A percentile compares a stretch with the other conserved stretches of the same genome.
phyloP scores from a whole-genome alignment of 192 early-diverging fungal species.

The Allomyces javanicus region DNA sequence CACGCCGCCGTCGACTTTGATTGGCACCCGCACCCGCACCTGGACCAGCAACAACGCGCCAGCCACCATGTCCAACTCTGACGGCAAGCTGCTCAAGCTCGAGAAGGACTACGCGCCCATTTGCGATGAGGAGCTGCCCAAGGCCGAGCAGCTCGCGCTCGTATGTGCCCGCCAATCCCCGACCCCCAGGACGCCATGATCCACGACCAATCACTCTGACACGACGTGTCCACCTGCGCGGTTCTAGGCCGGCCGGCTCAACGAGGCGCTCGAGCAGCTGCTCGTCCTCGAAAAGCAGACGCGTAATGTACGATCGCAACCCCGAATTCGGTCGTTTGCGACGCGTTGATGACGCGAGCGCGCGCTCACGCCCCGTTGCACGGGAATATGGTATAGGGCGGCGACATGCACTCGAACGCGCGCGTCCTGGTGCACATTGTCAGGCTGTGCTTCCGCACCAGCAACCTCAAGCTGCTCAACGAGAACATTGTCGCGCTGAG shows the following conservation, averaged over 20 bases:
- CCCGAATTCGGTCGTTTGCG: not conserved
- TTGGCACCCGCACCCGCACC: too few species aligned
- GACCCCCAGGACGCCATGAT: not conserved
- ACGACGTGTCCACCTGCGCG: not conserved
- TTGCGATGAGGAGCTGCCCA: constrained; percentile 57
- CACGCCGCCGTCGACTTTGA: too few species aligned
- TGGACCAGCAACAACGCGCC: too few species aligned
- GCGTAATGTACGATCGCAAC: constrained; percentile 40
- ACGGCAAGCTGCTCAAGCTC: constrained; percentile 42
- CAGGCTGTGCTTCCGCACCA: constrained; percentile 42
- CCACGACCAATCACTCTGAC: not conserved
- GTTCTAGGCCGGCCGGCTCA: constrained; percentile 41
- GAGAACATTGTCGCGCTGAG: constrained; percentile 77
- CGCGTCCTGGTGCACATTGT: constrained; percentile 66
- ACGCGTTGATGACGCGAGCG: not conserved
- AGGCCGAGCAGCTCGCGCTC: constrained; percentile 47
- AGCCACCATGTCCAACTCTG: not conserved
- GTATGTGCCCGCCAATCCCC: constrained; percentile 10
- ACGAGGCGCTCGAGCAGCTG: constrained; percentile 74
- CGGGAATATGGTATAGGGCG: constrained; percentile 30
- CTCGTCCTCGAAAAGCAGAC: constrained; percentile 85
- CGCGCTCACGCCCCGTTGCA: not conserved
- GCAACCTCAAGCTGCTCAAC: constrained; percentile 77
- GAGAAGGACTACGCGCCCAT: constrained; percentile 74
- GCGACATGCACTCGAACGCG: constrained; percentile 74